Evolutionary conservation across 2,329 filamentous ascomycete species (phyloP), one percentile per base, ranked within the genome.

Genomic region (Botryotinia calthae): DNA sequence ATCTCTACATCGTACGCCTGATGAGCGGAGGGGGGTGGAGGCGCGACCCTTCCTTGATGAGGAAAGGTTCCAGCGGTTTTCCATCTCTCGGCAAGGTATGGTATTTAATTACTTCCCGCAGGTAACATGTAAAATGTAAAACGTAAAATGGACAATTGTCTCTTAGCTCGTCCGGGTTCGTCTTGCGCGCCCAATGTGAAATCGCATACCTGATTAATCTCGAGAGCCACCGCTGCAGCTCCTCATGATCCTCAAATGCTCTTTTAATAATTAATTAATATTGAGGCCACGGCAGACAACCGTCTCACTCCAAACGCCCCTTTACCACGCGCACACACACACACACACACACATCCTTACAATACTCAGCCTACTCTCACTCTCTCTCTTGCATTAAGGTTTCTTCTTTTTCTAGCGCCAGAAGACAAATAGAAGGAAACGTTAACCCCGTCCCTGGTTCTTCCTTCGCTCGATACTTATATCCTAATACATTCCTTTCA

Each of bases 401-500:
- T 59, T 67, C 56, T 56, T 54, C 34, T 37, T 51, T 44, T 54
- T 61, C 31, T 67, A 56, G 28, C 44, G 44, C 74, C 70, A 72
- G 28, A 67, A 64, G 70, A n/a, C 65, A 40, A 67, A 56, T 42
- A 67, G 48, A 56, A 67, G 70, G 71, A 72, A 64, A n/a, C n/a
- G n/a, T n/a, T n/a, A n/a, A 67, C 51, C 51, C 44, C 25, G n/a
- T 70, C 46, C 70, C 51, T 54, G 6, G 73, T 73, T 44, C 31
- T 59, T 63, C 59, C 37, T 72, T 46, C 8, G 18, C 9, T 66
- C 40, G 34, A 37, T 44, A 70, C n/a, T 40, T 67, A 72, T 73
- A 72, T 71, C 76, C 74, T 73, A 73, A 76, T 68, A 73, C 70
- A 37, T 68, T 70, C 64, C 70, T 70, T 73, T 73, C 75, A 77